phyloP scores from a whole-genome alignment of 441 rosid genomes.

The Pelargonium cotyledonis region DNA sequence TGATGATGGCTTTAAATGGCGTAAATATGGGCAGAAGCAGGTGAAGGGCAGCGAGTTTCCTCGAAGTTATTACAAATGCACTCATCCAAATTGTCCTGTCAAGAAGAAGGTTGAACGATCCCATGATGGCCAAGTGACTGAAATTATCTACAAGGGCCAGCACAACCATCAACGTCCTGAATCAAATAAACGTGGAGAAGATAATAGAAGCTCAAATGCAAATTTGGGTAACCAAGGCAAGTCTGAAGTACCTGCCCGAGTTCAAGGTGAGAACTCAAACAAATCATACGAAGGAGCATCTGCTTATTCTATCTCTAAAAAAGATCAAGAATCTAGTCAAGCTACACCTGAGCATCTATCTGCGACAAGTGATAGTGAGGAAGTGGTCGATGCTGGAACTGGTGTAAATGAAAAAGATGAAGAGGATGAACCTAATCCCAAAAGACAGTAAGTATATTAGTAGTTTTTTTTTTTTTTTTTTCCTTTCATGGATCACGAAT shows the following conservation, averaged over 20 bases:
- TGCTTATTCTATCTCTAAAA: no score
- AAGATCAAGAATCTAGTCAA: no score
- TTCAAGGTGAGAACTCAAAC: not conserved
- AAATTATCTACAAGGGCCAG: no score
- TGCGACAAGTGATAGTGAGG: slow-evolving; percentile 47
- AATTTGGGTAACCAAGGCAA: slow-evolving; percentile 29
- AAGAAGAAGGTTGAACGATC: slow-evolving; percentile 88
- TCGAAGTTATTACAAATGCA: no score
- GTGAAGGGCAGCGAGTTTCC: slow-evolving; percentile 96
- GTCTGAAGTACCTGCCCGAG: slow-evolving; percentile 22
- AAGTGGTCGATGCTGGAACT: slow-evolving; percentile 48
- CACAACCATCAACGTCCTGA: no score
- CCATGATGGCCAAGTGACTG: no score
- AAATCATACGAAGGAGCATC: slow-evolving; percentile 27
- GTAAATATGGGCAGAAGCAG: slow-evolving; percentile 93
- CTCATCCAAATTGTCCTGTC: slow-evolving; percentile 92
- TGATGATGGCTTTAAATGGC: slow-evolving; percentile 93
- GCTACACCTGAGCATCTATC: slow-evolving; percentile 44
- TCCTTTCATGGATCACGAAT: no score
- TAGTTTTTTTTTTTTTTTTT: no score
- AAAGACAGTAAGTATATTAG: slow-evolving; percentile 79
- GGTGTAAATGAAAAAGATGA: slow-evolving; percentile 48
- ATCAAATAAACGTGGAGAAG: slow-evolving; percentile 57
- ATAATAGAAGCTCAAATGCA: slow-evolving; percentile 52
- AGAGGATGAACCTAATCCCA: slow-evolving; percentile 65